These are phyloP conservation scores for Sporothrix pallida DNA, from an alignment of 2,329 filamentous ascomycete species.

Conservation along the genomic window DNA sequence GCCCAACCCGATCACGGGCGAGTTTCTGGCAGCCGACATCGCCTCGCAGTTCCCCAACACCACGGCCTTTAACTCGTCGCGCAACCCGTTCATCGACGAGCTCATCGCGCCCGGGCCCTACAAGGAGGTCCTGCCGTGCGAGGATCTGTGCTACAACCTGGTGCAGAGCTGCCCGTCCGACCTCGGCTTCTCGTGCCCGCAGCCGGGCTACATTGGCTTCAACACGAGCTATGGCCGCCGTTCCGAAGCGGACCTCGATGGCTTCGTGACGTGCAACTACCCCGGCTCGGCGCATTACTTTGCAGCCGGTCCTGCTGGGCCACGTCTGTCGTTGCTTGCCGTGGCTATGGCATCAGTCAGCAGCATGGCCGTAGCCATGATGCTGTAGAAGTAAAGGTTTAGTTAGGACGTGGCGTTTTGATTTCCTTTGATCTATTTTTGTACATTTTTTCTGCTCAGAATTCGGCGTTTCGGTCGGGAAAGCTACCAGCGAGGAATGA, in stretches of 20 bases:
- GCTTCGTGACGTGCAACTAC: constrained; percentile 61
- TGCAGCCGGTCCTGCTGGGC: constrained; percentile 41
- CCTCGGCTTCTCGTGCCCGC: constrained; percentile 78
- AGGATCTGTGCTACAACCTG: constrained; percentile 84
- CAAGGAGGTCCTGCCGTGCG: constrained; percentile 88
- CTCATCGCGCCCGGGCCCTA: constrained; percentile 83
- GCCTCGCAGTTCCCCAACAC: constrained; percentile 41
- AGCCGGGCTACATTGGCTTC: constrained; percentile 49
- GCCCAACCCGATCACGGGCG: constrained; percentile 71
- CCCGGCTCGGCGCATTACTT: constrained; percentile 63
- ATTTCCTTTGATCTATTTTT: neutral
- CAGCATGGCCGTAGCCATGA: neutral
- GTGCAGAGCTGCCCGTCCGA: constrained; percentile 82
- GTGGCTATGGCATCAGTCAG: constrained; percentile 24
- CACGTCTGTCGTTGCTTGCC: constrained; percentile 17
- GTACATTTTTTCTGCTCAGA: neutral
- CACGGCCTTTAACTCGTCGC: constrained; percentile 60
- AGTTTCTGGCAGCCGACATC: constrained; percentile 50
- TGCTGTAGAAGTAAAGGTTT: constrained; percentile 15
- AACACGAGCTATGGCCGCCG: constrained; percentile 54
- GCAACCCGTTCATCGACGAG: constrained; percentile 75
- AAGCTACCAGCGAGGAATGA: neutral
- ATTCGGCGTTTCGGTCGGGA: constrained; percentile 9
- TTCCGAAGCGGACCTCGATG: constrained; percentile 36
- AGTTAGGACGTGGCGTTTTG: too few species aligned